Evolutionary conservation across 73 alveolate species (phyloP).

Genomic region (Paramecium caudatum): DNA sequence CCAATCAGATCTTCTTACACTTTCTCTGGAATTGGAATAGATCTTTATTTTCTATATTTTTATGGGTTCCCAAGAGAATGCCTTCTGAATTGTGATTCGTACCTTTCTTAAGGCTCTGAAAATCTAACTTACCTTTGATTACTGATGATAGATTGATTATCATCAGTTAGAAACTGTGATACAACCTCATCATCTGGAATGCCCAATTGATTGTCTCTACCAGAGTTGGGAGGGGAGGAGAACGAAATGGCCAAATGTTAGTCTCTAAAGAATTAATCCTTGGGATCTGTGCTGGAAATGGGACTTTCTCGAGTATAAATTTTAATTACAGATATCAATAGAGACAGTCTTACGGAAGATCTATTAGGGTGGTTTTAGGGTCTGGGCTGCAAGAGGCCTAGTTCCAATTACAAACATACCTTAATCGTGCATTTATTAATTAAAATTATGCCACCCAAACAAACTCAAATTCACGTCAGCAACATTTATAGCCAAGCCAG

Average conservation of each 20-base stretch:
- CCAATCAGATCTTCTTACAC: constrained; percentile 47
- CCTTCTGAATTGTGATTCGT: background rate
- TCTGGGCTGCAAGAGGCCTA: background rate
- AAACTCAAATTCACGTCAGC: constrained; percentile 33
- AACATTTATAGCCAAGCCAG: constrained; percentile 53
- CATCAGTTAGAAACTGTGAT: constrained; percentile 4
- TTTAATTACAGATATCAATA: background rate
- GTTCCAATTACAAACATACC: background rate
- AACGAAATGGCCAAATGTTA: background rate
- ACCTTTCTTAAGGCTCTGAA: constrained; percentile 33
- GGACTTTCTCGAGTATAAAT: background rate
- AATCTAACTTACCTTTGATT: constrained; percentile 22
- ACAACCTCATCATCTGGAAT: constrained; percentile 57
- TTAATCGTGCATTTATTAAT: constrained; percentile 31
- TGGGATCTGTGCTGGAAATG: background rate
- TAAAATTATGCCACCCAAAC: constrained; percentile 31
- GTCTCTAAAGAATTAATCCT: constrained; percentile 8
- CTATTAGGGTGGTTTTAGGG: background rate
- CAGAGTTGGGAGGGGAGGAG: constrained; percentile 19
- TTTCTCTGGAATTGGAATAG: constrained; percentile 20
- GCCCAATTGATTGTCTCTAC: constrained; percentile 5
- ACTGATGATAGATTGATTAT: background rate
- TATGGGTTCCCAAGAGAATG: constrained; percentile 20
- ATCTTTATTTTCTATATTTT: constrained; percentile 23
- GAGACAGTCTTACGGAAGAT: background rate